Base-by-base conservation (phyloP, 345 rosid genomes). In the Laguncularia racemosa region DNA sequence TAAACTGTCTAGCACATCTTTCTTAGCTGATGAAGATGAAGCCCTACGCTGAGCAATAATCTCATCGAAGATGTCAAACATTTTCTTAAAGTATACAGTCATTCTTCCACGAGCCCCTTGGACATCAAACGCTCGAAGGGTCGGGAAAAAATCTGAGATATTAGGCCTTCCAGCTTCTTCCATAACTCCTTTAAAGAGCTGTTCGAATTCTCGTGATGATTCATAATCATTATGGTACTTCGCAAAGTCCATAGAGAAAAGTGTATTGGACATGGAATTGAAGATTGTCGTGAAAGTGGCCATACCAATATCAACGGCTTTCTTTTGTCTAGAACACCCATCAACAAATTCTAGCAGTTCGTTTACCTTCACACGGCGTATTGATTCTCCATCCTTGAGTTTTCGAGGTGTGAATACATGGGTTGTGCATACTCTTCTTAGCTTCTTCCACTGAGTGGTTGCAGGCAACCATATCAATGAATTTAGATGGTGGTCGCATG, bases 111-210 rank as follows among this genome's bases (percentile, higher is more conserved):
- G 67, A 14, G 48, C 59, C 0, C 73, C 69, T 18, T 69, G 71
- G 0, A 40, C 71, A 48, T 75, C 83, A 19, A 81, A 11, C 57
- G 46, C 50, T 48, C 53, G 20, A 7, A 77, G 70, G 16, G 51
- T 9, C 14, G 73, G 80, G 51, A 74, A 77, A 47, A 65, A 67
- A 44, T 80, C 76, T 0, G 61, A 64, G 47, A 80, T 45, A 67
- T 76, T 74, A 4, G 79, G 77, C 62, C 66, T 76, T 11, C 77
- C 77, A 2, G 33, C 65, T 56, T 73, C 79, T n/a, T 63, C 72
- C 71, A 62, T 60, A 28, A 71, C 23, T 10, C 50, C 14, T 67
- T 55, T 9, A 51, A 50, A 63, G 11, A 53, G 28, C 33, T 61
- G 47, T 53, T 52, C 61, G 44, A 69, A 60, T 62, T 59, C 70